Evolutionary conservation across 106 monocot genomes (phyloP).

Genomic region (Acorus gramineus): DNA sequence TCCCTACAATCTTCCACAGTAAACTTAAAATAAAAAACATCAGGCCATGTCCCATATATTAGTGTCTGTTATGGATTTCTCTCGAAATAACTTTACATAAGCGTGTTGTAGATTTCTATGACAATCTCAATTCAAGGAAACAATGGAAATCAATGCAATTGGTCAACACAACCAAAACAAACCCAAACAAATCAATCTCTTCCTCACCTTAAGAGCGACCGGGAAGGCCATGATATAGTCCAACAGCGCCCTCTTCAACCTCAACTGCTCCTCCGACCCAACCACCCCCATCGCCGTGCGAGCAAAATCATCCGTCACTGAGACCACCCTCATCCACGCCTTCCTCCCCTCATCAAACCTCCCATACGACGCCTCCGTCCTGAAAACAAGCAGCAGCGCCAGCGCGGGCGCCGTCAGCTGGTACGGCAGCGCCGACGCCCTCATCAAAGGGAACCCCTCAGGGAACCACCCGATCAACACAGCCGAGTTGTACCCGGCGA

Average conservation of each 20-base stretch:
- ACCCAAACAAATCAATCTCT: not conserved
- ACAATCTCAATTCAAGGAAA: not conserved
- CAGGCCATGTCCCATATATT: no score
- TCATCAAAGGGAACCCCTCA: conserved; percentile 32
- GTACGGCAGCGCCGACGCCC: conserved; percentile 63
- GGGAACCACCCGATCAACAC: conserved; percentile 32
- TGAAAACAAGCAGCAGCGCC: conserved; percentile 83
- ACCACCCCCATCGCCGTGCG: conserved; percentile 34
- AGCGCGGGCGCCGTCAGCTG: conserved; percentile 85
- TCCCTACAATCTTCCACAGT: no score
- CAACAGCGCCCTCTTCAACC: conserved; percentile 32
- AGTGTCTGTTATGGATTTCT: no score
- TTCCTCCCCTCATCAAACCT: conserved; percentile 86
- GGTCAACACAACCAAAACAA: not conserved
- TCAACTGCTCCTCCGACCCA: conserved; percentile 6
- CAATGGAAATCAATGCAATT: not conserved
- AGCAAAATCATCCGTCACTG: conserved; percentile 44
- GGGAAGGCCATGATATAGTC: conserved; percentile 85
- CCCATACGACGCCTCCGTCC: conserved; percentile 88
- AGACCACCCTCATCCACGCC: conserved; percentile 67
- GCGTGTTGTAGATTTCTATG: no score
- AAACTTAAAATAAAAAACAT: no score
- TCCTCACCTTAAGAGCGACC: conserved; percentile 73
- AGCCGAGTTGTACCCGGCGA: conserved; percentile 65
- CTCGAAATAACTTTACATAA: no score